Evolutionary conservation across 2,329 filamentous ascomycete species (phyloP), one percentile per base, ranked within the genome.

Genomic region (Aspergillus sp.): DNA sequence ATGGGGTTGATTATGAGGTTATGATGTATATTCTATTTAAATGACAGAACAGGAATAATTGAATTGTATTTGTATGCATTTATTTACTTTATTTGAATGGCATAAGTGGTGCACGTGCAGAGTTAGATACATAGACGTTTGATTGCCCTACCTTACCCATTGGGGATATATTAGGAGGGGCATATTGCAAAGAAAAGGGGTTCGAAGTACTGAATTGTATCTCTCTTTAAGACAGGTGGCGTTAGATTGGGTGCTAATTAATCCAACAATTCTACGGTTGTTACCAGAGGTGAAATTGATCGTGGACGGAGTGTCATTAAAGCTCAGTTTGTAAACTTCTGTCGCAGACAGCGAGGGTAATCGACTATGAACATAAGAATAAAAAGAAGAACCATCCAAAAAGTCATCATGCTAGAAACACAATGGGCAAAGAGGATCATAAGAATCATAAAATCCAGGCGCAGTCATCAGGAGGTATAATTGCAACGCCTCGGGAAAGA

Each of bases 301-400:
- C 34, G 15, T 36, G 34, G 13, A n/a, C 5, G 34, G 15, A 36
- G 6, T 36, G 34, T 36, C 12, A 45, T 45, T 45, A 32, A 4
- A 17, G 12, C 15, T 43, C 36, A 50, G 44, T 41, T 39, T 36
- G 42, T 48, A 49, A 30, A 45, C 43, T 15, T 36, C 53, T 60
- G 57, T 62, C 47, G 45, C 61, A 60, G 55, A 62, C 60, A 57
- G 52, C 45, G 36, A 55, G 32, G 47, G 56, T 32, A 54, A 48
- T 48, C 52, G 42, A 53, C 7, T 36, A 36, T 36, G 6, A n/a
- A 36, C 34, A 36, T 36, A 36, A 36, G 34, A 36, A 36, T 36
- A 7, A n/a, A 36, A n/a, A 36, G 34, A 34, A 34, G 32, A 36
- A 38, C 15, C 49, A 52, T 26, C 38, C 43, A 55, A 49, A 48